Base-by-base conservation (phyloP, 1,284 basidiomycete species). In the Heterobasidion parviporum region DNA sequence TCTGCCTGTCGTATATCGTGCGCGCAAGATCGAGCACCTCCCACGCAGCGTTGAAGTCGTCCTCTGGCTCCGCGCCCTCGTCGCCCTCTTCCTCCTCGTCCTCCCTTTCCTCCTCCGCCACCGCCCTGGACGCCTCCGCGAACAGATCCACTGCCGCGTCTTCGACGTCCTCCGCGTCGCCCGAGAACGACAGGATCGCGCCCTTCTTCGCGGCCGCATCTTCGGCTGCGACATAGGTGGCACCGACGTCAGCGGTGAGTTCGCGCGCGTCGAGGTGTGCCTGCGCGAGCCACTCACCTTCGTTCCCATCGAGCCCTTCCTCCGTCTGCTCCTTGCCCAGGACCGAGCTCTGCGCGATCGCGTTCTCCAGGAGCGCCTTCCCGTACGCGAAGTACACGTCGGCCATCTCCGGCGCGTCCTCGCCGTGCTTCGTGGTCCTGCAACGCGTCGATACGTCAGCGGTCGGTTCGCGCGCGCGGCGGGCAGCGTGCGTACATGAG, bases 11-110 rank as follows among this genome's bases (percentile, higher is more conserved):
- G 66, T 90, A 95, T 57, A 94, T 85, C 6, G 85, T 82, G 47
- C 92, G 78, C 16, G 93, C 92, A 54, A 94, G 83, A 63, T 96
- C 93, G 18, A 95, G 76, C 2, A 93, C 87, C 66, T 95, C 92
- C 93, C 93, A 96, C 12, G 93, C 92, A 34, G 92, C 92, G 62
- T 94, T 94, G 69, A 94, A 95, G 67, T 96, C 92, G 63, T 96
- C 92, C 65, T 95, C 93, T 0, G 89, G 91, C 63, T 89, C 87
- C 2, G 65, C 85, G 10, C 85, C 83, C 0, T 81, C 84, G 2
- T 74, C 84, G 16, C 77, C 83, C 0, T 78, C 79, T 4, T 76
- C 81, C 1, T 72, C 75, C 3, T 74, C 76, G 1, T 72, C 77
- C 4, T 73, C 75, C 10, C 10, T 32, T 0, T 71, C 72, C 16